phyloP scores from a whole-genome alignment of 371 early-diverging fungal genomes.

The Mucor irregularis region DNA sequence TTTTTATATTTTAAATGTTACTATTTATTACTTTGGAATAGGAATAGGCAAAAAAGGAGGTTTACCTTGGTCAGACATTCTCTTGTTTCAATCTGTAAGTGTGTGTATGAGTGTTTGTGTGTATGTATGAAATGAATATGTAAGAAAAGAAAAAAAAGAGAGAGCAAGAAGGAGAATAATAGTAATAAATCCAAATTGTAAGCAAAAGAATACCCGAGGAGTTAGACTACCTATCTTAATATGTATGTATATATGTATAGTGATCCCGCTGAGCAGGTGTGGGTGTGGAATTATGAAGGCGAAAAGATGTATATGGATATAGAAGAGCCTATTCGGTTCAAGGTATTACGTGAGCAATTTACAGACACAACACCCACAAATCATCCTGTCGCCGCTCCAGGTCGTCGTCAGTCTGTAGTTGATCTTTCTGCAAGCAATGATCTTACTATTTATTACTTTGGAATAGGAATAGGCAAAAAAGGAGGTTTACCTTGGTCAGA shows the following conservation, averaged over 20 bases:
- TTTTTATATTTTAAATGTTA: constrained; percentile 5
- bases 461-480: background rate
- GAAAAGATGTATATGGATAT: constrained; percentile 83
- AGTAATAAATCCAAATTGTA: no score
- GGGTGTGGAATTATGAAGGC: constrained; percentile 88
- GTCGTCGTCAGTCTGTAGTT: constrained; percentile 42
- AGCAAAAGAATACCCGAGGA: no score
- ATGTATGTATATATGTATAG: constrained; percentile 19
- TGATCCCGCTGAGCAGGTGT: constrained; percentile 76
- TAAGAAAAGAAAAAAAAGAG: background rate
- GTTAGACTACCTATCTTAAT: no score
- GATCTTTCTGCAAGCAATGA: constrained; percentile 46
- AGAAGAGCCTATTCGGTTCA: constrained; percentile 78
- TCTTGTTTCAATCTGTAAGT: background rate
- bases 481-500: constrained; percentile 13
- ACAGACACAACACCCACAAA: constrained; percentile 78
- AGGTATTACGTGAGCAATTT: constrained; percentile 76
- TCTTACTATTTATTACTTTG: no score
- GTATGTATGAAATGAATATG: background rate
- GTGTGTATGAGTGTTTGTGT: no score
- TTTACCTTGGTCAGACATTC: constrained; percentile 8
- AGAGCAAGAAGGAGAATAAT: background rate
- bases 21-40: background rate
- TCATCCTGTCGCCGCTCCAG: constrained; percentile 10
- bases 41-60: background rate